Percentiles rank a stretch among this genome's conserved stretches.
phyloP scores from a whole-genome alignment of 2,329 filamentous ascomycete genomes.

The Penicillium sp. region DNA sequence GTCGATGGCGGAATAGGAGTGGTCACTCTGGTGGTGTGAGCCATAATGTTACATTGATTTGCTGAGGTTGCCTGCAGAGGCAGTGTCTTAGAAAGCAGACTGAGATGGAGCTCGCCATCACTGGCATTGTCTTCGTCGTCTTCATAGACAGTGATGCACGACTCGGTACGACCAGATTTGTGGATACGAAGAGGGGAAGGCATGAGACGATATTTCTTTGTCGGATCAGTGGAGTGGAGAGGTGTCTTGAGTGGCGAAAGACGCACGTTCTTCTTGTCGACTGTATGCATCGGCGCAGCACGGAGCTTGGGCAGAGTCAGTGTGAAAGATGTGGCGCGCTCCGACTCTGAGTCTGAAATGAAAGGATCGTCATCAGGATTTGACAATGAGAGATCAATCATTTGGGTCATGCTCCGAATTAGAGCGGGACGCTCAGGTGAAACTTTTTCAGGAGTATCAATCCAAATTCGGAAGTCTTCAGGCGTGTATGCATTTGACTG shows the following conservation, averaged over 20 bases:
- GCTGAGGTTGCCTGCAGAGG: constrained; percentile 21
- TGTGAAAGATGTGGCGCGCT: background rate
- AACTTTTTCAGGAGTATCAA: constrained; percentile 7
- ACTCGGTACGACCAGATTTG: constrained; percentile 8
- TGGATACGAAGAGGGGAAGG: constrained; percentile 27
- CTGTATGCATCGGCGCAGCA: background rate
- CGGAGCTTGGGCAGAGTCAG: constrained; percentile 7
- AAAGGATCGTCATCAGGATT: constrained; percentile 25
- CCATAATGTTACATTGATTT: constrained; percentile 2
- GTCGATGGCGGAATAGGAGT: background rate
- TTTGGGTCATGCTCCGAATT: constrained; percentile 21
- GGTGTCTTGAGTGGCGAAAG: constrained; percentile 1
- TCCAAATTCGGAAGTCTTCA: constrained; percentile 6
- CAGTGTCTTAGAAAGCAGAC: constrained; percentile 17
- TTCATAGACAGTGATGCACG: background rate
- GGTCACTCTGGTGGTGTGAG: background rate
- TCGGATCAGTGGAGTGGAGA: constrained; percentile 1
- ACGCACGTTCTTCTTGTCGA: background rate
- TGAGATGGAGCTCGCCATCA: background rate
- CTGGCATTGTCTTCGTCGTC: background rate
- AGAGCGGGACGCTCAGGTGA: constrained; percentile 16
- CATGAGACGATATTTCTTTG: constrained; percentile 12
- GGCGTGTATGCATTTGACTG: constrained; percentile 1
- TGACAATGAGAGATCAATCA: constrained; percentile 26
- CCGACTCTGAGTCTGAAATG: constrained; percentile 13